phyloP scores from a whole-genome alignment of 306 rosid species.

The Gastrolobium villosum region DNA sequence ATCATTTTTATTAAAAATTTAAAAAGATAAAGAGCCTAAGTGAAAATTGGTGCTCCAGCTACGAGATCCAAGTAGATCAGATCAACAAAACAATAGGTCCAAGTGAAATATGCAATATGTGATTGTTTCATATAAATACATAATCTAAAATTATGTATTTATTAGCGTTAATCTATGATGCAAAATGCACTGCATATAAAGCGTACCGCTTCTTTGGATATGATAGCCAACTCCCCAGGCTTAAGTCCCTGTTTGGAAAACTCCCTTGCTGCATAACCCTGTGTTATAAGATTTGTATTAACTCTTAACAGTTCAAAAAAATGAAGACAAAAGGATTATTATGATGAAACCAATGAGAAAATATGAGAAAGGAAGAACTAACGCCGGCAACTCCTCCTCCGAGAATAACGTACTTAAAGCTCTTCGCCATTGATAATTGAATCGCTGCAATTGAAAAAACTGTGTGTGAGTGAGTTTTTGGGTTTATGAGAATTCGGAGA shows the following conservation, averaged over 20 bases:
- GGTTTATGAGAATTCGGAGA: too few relatives aligned
- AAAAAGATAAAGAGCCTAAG: too few relatives aligned
- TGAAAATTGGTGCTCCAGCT: too few relatives aligned
- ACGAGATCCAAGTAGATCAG: too few relatives aligned
- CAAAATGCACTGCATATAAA: slow-evolving; percentile 15
- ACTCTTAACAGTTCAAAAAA: too few relatives aligned
- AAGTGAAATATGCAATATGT: too few relatives aligned
- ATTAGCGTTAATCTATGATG: background rate
- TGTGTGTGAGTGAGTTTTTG: too few relatives aligned
- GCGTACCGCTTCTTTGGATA: slow-evolving; percentile 92
- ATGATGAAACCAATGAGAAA: too few relatives aligned
- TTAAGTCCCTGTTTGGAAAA: slow-evolving; percentile 83
- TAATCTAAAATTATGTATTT: background rate
- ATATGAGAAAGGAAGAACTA: slow-evolving; percentile 50
- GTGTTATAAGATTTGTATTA: background rate
- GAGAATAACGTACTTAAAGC: slow-evolving; percentile 83
- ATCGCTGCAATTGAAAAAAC: too few relatives aligned
- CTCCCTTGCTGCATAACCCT: slow-evolving; percentile 99
- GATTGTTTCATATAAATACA: background rate
- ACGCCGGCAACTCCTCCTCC: slow-evolving; percentile 98
- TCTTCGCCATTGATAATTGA: slow-evolving; percentile 66
- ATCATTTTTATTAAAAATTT: too few relatives aligned
- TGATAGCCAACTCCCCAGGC: slow-evolving; percentile 89
- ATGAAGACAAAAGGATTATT: too few relatives aligned
- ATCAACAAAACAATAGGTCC: too few relatives aligned